Base-by-base conservation (phyloP, 148 eudicot genomes). In the Fallopia convolvulus region DNA sequence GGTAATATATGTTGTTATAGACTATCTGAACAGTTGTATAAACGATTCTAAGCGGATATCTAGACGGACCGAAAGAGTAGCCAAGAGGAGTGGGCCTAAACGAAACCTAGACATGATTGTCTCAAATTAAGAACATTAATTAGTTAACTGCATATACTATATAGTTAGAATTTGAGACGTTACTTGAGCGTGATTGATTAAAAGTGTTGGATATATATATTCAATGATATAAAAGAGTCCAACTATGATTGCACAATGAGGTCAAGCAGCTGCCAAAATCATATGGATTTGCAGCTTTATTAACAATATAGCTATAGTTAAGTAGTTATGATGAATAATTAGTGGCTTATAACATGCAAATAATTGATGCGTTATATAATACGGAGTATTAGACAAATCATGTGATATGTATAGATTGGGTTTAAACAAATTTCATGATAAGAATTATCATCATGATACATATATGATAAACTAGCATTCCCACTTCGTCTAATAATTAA, bases 281-380 rank as follows among this genome's bases (percentile, higher is more conserved):
- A 66, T 65, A 65, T 66, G 72, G n/a, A 66, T 15, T 66, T 66
- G 72, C 72, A 66, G 72, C 72, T 66, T 33, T 66, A 66, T 66
- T 33, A 33, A 41, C 72, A 66, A 66, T 36, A 15, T 36, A 15
- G 55, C n/a, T 50, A 13, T 50, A 13, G 17, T 12, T 50, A 50
- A 50, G 5, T 36, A 66, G 72, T 66, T 66, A 66, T 66, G 72
- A 66, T 66, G 44, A 17, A 32, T 66, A 36, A 15, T 36, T 33
- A 66, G 72, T 55, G 68, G 36, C 15, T 8, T 61, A 61, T 61
- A 61, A 61, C 72, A 66, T 36, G 41, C 72, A 33, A 66, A 66
- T 36, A 13, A 66, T 66, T 66, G 44, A 66, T 14, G 15, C 44
- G 14, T 12, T 66, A 36, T 33, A 26, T 26, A 26, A 26, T 26